Base-by-base conservation (phyloP, 2,329 filamentous ascomycete genomes). In the Phaeophleospora eucalypticola region DNA sequence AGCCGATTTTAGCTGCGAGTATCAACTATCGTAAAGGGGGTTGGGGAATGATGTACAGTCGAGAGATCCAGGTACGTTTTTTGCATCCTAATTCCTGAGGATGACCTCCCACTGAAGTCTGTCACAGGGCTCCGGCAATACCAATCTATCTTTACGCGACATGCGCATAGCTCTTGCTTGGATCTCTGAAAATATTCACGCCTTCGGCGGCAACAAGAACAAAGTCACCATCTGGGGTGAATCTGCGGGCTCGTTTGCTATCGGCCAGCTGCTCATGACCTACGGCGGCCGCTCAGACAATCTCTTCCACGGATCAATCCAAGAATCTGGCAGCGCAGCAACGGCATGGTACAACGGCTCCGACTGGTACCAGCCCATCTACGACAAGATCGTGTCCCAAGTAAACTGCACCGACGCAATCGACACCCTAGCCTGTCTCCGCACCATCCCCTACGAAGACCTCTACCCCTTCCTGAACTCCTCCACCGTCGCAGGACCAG, bases 1-100 rank as follows among this genome's bases (percentile, higher is more conserved):
- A 67, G 36, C 75, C 76, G 8, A 66, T 86, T 38, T 68, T 86
- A 35, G 78, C 72, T 27, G 73, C 84, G 45, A 78, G 72, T 62
- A 77, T 83, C 63, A 79, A 79, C 65, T 81, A 86, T 63, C 76
- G 84, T 7, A 74, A 87, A 44, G 81, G 81, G 1, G 77, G 80
- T 6, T 75, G 88, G 58, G 87, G 86, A 0, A 89, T 90, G 65
- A 66, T 87, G 27, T 77, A 80, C 14, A 81, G 75, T 14, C 64
- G 65, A 4, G 57, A 78, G 42, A 73, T 78, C n/a, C 69, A 47
- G 38, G 45, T 43, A 19, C n/a, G n/a, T 16, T 20, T 15, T 37
- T 19, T 19, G 19, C 19, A 4, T 20, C 41, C 16, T 18, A 21
- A 14, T 14, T 36, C 15, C 17, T 36, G 16, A 18, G 18, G 3